phyloP scores from a whole-genome alignment of 2,329 filamentous ascomycete species.

The Clonostachys solani region DNA sequence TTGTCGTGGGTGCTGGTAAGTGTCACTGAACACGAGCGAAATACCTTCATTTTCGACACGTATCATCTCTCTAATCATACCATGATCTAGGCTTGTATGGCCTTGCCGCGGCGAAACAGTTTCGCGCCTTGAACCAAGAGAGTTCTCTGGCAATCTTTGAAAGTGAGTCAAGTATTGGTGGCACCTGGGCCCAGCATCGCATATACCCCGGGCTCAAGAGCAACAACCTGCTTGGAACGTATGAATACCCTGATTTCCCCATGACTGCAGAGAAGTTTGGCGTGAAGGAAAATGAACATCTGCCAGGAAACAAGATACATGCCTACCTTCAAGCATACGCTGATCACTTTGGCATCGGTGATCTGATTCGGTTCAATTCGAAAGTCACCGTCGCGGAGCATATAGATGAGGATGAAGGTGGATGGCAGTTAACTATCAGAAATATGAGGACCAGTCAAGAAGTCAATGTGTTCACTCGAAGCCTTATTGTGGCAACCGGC shows the following conservation, averaged over 20 bases:
- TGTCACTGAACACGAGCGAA: background rate
- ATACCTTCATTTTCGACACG: background rate
- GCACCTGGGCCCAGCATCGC: constrained; percentile 65
- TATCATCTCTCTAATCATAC: background rate
- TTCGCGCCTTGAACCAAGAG: background rate
- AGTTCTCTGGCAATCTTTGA: background rate
- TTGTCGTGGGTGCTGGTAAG: constrained; percentile 4
- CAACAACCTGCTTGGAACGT: constrained; percentile 71
- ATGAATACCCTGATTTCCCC: constrained; percentile 71
- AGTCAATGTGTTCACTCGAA: constrained; percentile 17
- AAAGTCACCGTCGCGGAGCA: constrained; percentile 30
- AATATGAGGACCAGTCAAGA: background rate
- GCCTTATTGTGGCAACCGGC: constrained; percentile 46
- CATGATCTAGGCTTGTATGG: constrained; percentile 1
- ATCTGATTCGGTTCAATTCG: constrained; percentile 30
- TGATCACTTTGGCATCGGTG: constrained; percentile 36
- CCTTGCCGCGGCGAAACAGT: constrained; percentile 1
- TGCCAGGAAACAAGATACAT: constrained; percentile 40
- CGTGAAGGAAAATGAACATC: constrained; percentile 37
- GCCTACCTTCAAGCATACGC: constrained; percentile 33
- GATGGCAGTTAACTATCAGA: constrained; percentile 9
- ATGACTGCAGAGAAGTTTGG: constrained; percentile 54
- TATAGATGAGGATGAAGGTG: constrained; percentile 8
- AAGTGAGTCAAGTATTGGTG: constrained; percentile 35
- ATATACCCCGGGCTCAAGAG: constrained; percentile 66